These are phyloP conservation scores for Malassezia yamatoensis DNA, from an alignment of 1,284 basidiomycete genomes.

Conservation along the genomic window DNA sequence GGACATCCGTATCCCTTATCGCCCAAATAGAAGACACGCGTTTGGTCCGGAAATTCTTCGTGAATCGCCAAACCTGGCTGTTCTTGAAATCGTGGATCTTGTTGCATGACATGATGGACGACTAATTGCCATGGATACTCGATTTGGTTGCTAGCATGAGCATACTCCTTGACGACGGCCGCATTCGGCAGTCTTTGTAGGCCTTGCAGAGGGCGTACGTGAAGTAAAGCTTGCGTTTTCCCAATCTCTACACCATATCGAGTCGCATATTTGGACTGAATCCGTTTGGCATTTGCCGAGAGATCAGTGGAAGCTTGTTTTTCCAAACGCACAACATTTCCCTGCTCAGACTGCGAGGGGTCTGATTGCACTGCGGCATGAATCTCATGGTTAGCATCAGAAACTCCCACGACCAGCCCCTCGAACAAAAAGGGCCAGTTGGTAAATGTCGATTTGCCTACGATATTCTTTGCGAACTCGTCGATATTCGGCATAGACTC, in stretches of 20 bases:
- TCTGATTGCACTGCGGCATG: slow-evolving; percentile 58
- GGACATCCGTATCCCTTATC: slow-evolving; percentile 88
- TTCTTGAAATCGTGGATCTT: slow-evolving; percentile 49
- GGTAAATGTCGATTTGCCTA: slow-evolving; percentile 55
- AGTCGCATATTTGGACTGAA: slow-evolving; percentile 64
- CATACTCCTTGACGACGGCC: slow-evolving; percentile 89
- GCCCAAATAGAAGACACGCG: slow-evolving; percentile 89
- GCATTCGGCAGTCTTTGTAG: slow-evolving; percentile 78
- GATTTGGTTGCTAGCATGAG: slow-evolving; percentile 55
- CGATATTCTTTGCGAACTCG: slow-evolving; percentile 59
- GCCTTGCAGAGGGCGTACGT: slow-evolving; percentile 54
- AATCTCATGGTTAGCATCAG: slow-evolving; percentile 62
- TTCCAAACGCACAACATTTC: background rate
- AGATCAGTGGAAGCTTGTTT: background rate
- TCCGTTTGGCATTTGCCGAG: background rate
- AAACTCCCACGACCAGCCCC: slow-evolving; percentile 73
- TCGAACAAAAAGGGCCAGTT: slow-evolving; percentile 94
- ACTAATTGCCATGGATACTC: slow-evolving; percentile 61
- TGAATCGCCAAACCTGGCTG: slow-evolving; percentile 66
- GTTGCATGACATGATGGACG: slow-evolving; percentile 30
- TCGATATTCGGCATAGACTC: slow-evolving; percentile 57
- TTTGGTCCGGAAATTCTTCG: slow-evolving; percentile 80
- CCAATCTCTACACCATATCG: slow-evolving; percentile 77
- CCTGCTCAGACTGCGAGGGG: background rate
- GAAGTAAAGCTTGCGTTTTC: slow-evolving; percentile 51